phyloP scores from a whole-genome alignment of 2,329 filamentous ascomycete genomes.

The Rugonectria rugulosa region DNA sequence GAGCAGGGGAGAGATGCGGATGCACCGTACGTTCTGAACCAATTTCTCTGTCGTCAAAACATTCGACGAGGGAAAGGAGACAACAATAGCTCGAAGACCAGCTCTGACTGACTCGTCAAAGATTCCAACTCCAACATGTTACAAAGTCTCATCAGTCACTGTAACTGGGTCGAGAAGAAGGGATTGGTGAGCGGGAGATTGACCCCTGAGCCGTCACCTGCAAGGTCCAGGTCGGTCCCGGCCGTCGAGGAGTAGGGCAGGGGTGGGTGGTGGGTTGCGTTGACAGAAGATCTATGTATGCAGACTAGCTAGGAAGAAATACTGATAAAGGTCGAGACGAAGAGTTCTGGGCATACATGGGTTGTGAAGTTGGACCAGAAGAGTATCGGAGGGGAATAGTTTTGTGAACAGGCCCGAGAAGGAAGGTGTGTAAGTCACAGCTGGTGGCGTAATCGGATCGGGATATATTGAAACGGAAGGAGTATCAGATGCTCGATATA shows the following conservation, averaged over 20 bases:
- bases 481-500: no score
- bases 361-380: background rate
- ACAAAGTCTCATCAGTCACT: background rate
- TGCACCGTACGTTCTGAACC: no score
- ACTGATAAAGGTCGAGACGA: no score
- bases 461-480: no score
- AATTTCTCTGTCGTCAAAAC: no score
- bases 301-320: no score
- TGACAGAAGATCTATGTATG: background rate
- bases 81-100: background rate
- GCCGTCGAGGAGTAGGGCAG: background rate
- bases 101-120: background rate
- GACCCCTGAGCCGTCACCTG: background rate
- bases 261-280: background rate
- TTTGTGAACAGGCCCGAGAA: no score
- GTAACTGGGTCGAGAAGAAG: background rate
- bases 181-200: conserved; percentile 1
- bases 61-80: background rate
- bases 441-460: no score
- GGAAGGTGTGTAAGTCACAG: no score
- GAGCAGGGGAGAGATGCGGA: no score
- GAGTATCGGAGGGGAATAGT: no score
- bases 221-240: background rate
- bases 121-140: background rate
- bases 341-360: background rate